phyloP scores from a whole-genome alignment of 2,329 filamentous ascomycete species.

The Aspergillus transmontanensis region DNA sequence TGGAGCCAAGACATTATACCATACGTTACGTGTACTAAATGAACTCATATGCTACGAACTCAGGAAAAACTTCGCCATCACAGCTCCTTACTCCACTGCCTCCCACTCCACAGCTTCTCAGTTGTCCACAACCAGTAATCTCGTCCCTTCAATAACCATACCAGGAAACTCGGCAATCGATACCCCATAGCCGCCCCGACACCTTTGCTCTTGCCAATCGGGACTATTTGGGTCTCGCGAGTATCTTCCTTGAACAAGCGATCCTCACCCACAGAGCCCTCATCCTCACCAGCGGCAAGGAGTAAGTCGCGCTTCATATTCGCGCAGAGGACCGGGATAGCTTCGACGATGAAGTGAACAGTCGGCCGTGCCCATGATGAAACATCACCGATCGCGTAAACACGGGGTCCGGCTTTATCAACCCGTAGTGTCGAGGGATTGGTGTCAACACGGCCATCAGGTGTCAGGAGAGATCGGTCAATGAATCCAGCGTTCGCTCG shows the following conservation, averaged over 20 bases:
- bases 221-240: slow-evolving; percentile 51
- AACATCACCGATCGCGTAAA: slow-evolving; percentile 54
- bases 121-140: slow-evolving; percentile 58
- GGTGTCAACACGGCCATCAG: slow-evolving; percentile 44
- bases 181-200: slow-evolving; percentile 51
- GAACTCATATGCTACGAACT: neutral
- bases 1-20: neutral
- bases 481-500: slow-evolving; percentile 48
- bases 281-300: slow-evolving; percentile 31
- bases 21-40: neutral
- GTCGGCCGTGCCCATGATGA: slow-evolving; percentile 44
- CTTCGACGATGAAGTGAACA: slow-evolving; percentile 46
- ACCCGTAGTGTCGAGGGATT: slow-evolving; percentile 43
- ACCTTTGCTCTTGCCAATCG: slow-evolving; percentile 49
- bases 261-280: slow-evolving; percentile 27
- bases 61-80: slow-evolving; percentile 25
- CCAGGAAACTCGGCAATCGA: slow-evolving; percentile 46
- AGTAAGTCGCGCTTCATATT: slow-evolving; percentile 54
- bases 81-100: slow-evolving; percentile 51
- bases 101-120: slow-evolving; percentile 52
- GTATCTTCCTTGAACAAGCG: slow-evolving; percentile 46
- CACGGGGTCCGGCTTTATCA: slow-evolving; percentile 36
- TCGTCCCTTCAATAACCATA: slow-evolving; percentile 55
- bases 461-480: slow-evolving; percentile 28
- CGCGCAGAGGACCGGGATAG: slow-evolving; percentile 48